Percentiles rank a stretch among this genome's conserved stretches.
Evolutionary conservation across 2,329 filamentous ascomycete species (phyloP).

Genomic region (Colletotrichum sp.): DNA sequence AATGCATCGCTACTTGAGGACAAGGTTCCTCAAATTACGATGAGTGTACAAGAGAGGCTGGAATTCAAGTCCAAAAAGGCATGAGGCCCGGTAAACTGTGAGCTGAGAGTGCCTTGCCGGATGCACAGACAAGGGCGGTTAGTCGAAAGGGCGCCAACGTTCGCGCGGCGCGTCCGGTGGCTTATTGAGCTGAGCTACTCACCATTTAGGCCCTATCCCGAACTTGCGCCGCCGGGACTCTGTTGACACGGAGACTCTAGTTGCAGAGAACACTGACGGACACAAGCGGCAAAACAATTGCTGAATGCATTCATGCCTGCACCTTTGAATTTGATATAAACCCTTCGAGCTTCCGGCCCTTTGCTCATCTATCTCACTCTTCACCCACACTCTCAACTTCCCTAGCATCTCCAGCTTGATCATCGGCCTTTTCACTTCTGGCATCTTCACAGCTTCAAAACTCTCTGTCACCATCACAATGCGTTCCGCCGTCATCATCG

Average conservation of each 20-base stretch:
- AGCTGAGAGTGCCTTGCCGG: neutral
- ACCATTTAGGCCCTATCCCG: neutral
- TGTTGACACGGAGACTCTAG: neutral
- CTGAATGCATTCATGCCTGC: neutral
- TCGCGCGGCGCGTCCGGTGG: neutral
- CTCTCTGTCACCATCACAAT: too few relatives aligned
- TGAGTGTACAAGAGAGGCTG: neutral
- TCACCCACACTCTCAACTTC: neutral
- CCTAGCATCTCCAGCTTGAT: neutral
- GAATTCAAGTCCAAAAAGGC: neutral
- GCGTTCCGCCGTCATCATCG: constrained; percentile 2
- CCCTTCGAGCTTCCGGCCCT: neutral
- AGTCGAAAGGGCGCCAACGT: neutral
- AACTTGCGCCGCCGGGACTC: neutral
- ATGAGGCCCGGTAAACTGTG: neutral
- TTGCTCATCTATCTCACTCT: neutral
- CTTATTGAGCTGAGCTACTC: neutral
- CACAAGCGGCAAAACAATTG: neutral
- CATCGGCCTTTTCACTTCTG: too few relatives aligned
- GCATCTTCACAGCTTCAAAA: too few relatives aligned
- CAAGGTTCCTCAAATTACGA: neutral
- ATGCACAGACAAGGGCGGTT: neutral
- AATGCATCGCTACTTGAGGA: neutral
- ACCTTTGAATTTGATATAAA: neutral
- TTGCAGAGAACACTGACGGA: neutral